Conservation (phyloP, 2,329 filamentous ascomycete species). For the Thelonectria blattea region DNA sequence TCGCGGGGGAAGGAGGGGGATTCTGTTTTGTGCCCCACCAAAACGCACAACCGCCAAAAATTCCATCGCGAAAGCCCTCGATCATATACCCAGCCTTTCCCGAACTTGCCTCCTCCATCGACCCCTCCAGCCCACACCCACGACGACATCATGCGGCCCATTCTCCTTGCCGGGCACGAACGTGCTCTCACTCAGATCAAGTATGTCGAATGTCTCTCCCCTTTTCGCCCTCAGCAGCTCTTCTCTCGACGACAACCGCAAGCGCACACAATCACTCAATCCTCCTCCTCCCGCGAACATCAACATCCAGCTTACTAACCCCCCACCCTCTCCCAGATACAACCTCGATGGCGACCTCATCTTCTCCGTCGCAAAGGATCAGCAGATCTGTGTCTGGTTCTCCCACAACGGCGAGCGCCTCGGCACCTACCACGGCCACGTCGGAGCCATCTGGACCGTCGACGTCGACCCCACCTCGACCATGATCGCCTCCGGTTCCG, state of each 20-base stretch:
- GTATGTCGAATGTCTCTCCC: conserved; percentile 55
- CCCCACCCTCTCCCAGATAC: conserved; percentile 61
- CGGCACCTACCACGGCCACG: conserved; percentile 95
- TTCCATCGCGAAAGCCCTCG: conserved; percentile 47
- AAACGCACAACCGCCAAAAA: conserved; percentile 55
- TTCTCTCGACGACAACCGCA: background rate
- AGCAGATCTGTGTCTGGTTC: conserved; percentile 96
- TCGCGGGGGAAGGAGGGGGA: conserved; percentile 28
- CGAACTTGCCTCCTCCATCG: conserved; percentile 39
- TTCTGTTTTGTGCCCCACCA: conserved; percentile 46
- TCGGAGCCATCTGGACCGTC: conserved; percentile 98
- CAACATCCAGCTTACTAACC: conserved; percentile 22
- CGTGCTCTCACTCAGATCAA: conserved; percentile 94
- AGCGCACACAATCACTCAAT: background rate
- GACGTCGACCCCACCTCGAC: conserved; percentile 92
- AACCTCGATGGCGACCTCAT: conserved; percentile 95
- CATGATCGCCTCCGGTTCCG: conserved; percentile 91
- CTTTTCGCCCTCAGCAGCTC: background rate
- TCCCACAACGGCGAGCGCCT: conserved; percentile 97
- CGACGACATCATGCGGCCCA: conserved; percentile 83
- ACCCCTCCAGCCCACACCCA: conserved; percentile 38
- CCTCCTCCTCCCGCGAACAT: background rate
- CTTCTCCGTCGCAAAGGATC: conserved; percentile 95
- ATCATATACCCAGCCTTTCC: conserved; percentile 40
- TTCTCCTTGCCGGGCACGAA: conserved; percentile 95